Percentiles rank a stretch among this genome's conserved stretches.
Conservation (phyloP, 208 protist genomes). For the Crithidia brevicula region DNA sequence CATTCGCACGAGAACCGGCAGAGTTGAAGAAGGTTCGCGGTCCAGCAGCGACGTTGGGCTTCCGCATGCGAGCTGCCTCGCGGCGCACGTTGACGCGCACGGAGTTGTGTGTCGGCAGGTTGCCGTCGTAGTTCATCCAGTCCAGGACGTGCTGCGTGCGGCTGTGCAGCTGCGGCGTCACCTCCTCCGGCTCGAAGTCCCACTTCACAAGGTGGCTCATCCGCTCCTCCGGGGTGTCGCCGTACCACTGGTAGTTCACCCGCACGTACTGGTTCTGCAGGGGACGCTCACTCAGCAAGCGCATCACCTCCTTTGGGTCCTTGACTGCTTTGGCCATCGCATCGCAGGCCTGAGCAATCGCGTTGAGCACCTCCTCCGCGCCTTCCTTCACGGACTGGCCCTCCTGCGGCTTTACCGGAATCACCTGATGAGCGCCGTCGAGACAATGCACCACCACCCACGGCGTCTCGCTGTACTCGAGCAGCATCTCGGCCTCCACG, state of each 20-base stretch:
- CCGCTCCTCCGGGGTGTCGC: slow-evolving; percentile 89
- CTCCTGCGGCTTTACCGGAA: slow-evolving; percentile 50
- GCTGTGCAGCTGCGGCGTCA: slow-evolving; percentile 52
- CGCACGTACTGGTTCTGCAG: slow-evolving; percentile 91
- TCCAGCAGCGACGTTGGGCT: slow-evolving; percentile 50
- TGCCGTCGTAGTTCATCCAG: slow-evolving; percentile 90
- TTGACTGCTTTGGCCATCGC: slow-evolving; percentile 60
- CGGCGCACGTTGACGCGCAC: slow-evolving; percentile 75
- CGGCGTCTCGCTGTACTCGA: slow-evolving; percentile 91
- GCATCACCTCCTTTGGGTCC: slow-evolving; percentile 73
- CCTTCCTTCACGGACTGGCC: slow-evolving; percentile 33
- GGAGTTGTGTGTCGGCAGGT: slow-evolving; percentile 78
- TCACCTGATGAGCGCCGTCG: slow-evolving; percentile 61
- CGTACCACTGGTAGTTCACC: slow-evolving; percentile 93
- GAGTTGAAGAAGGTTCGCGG: slow-evolving; percentile 87
- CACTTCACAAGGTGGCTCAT: slow-evolving; percentile 82
- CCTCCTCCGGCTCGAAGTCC: slow-evolving; percentile 77
- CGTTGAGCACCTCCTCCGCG: slow-evolving; percentile 52
- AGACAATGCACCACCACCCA: slow-evolving; percentile 89
- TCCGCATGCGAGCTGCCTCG: slow-evolving; percentile 69
- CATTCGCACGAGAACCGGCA: slow-evolving; percentile 77
- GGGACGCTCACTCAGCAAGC: slow-evolving; percentile 75
- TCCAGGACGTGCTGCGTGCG: slow-evolving; percentile 78
- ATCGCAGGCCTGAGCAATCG: slow-evolving; percentile 63
- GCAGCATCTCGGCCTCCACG: slow-evolving; percentile 90